Percentiles rank a stretch among this genome's conserved stretches.
Evolutionary conservation across 78 protist species (phyloP).

Genomic region (Pigoraptor vietnamica): DNA sequence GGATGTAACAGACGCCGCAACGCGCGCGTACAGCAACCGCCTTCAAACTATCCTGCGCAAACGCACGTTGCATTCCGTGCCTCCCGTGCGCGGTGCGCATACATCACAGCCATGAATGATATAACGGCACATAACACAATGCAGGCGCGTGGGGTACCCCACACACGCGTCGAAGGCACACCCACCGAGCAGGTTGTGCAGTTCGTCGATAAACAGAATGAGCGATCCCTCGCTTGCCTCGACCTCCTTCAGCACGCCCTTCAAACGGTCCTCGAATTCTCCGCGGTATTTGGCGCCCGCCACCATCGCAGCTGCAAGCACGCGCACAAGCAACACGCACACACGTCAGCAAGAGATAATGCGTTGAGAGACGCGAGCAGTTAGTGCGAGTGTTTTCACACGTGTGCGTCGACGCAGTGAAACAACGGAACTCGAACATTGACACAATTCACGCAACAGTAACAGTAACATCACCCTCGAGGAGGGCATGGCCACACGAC

Average conservation of each 20-base stretch:
- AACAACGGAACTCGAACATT: no score
- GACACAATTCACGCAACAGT: not conserved
- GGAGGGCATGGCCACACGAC: not conserved
- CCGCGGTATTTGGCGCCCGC: constrained; percentile 98
- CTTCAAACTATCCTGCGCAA: no score
- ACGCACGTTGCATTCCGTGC: no score
- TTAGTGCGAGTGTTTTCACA: no score
- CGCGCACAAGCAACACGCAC: not conserved
- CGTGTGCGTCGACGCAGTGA: no score
- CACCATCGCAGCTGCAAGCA: constrained; percentile 61
- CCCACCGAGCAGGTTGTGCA: constrained; percentile 97
- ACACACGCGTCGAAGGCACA: no score
- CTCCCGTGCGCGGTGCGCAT: no score
- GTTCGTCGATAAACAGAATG: constrained; percentile 97
- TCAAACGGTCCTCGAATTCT: constrained; percentile 97
- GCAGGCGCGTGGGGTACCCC: no score
- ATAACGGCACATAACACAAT: no score
- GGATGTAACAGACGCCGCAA: no score
- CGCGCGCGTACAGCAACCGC: no score
- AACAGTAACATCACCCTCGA: not conserved
- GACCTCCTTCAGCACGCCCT: constrained; percentile 93
- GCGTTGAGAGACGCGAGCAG: not conserved
- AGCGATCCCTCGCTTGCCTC: constrained; percentile 71
- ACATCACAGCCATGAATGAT: no score
- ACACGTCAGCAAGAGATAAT: not conserved